Conservation (phyloP, 768 basidiomycete genomes). For the Mycena haematopus region DNA sequence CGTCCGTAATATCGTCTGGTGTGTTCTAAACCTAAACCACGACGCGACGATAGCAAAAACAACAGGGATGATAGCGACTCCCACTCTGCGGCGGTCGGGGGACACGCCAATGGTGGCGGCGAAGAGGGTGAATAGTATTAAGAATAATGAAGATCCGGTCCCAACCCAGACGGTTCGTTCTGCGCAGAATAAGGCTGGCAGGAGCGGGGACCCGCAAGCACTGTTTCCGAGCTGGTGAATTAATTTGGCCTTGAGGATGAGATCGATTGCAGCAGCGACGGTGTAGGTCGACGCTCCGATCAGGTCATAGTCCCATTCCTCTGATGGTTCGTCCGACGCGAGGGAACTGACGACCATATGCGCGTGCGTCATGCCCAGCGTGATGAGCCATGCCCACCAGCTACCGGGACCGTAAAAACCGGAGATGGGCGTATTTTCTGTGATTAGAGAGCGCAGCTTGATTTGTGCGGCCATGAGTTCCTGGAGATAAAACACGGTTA, state of each 20-base stretch:
- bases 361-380: slow-evolving; percentile 7
- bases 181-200: background rate
- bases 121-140: too few species aligned
- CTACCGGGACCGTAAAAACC: slow-evolving; percentile 11
- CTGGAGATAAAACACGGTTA: too few species aligned
- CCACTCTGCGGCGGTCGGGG: too few species aligned
- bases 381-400: slow-evolving; percentile 14
- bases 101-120: too few species aligned
- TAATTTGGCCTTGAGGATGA: background rate
- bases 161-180: slow-evolving; percentile 2
- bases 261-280: slow-evolving; percentile 6
- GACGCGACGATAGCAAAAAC: too few species aligned
- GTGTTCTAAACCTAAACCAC: too few species aligned
- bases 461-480: too few species aligned
- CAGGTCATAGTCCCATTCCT: slow-evolving; percentile 8
- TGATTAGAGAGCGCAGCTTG: too few species aligned
- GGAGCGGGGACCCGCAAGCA: background rate
- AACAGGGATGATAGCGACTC: too few species aligned
- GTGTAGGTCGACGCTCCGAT: background rate
- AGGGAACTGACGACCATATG: background rate
- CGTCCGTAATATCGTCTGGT: too few species aligned
- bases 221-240: background rate
- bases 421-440: background rate
- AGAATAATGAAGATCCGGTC: background rate
- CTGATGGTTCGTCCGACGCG: background rate